Evolutionary conservation across 352 stramenopile species (phyloP).

Genomic region (Thalassiosira allenii): DNA sequence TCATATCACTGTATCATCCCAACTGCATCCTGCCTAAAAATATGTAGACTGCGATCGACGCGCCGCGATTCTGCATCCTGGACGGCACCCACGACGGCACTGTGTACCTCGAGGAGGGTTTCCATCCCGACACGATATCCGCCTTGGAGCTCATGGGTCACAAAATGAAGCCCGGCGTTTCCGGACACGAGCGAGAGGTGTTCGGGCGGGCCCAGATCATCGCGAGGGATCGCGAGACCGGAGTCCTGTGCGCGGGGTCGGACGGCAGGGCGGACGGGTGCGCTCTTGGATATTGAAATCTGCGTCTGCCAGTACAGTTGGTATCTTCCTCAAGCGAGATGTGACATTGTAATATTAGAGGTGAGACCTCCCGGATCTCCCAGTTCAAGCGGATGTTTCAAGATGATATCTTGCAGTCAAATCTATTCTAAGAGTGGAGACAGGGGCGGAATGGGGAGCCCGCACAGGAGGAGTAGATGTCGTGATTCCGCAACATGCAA

Average conservation of each 20-base stretch:
- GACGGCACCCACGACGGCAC: conserved; percentile 86
- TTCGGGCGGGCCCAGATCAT: conserved; percentile 85
- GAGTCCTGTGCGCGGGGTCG: conserved; percentile 93
- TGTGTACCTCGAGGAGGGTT: conserved; percentile 89
- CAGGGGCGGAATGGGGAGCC: no score
- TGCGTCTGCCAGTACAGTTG: no score
- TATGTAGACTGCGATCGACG: conserved; percentile 89
- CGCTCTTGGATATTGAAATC: conserved; percentile 88
- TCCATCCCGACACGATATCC: conserved; percentile 84
- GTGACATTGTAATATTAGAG: no score
- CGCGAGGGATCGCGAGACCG: conserved; percentile 82
- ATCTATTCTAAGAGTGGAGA: no score
- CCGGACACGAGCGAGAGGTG: conserved; percentile 57
- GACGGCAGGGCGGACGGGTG: conserved; percentile 94
- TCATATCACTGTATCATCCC: not conserved
- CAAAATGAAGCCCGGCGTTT: conserved; percentile 67
- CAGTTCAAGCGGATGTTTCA: no score
- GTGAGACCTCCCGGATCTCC: no score
- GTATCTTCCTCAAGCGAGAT: no score
- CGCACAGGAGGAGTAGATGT: no score
- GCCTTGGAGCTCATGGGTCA: conserved; percentile 89
- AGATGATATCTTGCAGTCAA: no score
- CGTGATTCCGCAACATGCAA: no score
- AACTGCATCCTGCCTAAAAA: no score
- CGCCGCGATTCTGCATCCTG: conserved; percentile 93